Evolutionary conservation across 805 yeast genomes (phyloP).

Genomic region (Starmerella kuoi): DNA sequence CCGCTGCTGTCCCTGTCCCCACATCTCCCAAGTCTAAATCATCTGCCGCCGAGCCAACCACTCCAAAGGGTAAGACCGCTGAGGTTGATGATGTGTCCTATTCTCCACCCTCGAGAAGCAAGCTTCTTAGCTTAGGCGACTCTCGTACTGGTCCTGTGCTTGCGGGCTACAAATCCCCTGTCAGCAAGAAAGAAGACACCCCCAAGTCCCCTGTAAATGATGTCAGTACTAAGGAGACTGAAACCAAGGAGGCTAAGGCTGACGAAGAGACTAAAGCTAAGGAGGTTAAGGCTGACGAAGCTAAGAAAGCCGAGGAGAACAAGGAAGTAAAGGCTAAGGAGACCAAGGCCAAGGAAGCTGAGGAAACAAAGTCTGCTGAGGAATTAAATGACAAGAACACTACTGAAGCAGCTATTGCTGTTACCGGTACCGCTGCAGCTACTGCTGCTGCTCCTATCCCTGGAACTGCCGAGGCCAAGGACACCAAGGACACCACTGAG

Average conservation of each 20-base stretch:
- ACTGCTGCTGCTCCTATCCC: background rate
- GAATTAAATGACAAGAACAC: background rate
- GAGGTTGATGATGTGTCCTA: conserved; percentile 30
- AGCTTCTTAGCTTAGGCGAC: conserved; percentile 19
- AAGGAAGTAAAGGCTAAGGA: conserved; percentile 2
- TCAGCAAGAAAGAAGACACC: no score
- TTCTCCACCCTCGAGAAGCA: conserved; percentile 47
- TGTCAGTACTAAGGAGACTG: background rate
- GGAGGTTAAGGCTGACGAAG: conserved; percentile 6
- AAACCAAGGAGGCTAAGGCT: background rate
- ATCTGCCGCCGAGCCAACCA: conserved; percentile 7
- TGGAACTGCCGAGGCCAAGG: conserved; percentile 1
- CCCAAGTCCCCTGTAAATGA: no score
- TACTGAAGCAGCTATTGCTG: conserved; percentile 2
- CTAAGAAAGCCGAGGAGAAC: background rate
- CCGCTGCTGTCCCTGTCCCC: background rate
- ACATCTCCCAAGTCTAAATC: background rate
- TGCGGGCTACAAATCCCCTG: conserved; percentile 15
- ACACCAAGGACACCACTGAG: conserved; percentile 2
- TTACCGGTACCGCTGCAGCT: conserved; percentile 10
- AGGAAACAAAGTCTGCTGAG: conserved; percentile 19
- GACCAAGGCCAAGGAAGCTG: conserved; percentile 23
- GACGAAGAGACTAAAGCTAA: conserved; percentile 7
- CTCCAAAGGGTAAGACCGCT: conserved; percentile 10
- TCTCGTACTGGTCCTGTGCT: conserved; percentile 16